Percentiles rank a stretch among this genome's conserved stretches.
phyloP scores from a whole-genome alignment of 257 asterid genomes.

The Primulina tabacum region DNA sequence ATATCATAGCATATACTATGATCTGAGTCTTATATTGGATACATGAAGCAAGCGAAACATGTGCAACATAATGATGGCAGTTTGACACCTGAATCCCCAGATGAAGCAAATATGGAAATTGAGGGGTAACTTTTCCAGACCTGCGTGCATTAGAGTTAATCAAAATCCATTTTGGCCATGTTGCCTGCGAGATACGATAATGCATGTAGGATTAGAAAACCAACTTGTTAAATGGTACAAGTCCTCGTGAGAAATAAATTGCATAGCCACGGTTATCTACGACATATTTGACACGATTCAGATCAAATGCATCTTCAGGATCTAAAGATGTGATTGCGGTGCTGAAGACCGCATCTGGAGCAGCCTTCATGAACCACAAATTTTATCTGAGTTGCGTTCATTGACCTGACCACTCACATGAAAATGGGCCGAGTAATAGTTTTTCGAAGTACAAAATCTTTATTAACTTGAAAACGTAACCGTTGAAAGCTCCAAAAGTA shows the following conservation, averaged over 20 bases:
- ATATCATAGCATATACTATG: not conserved
- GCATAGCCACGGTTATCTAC: slow-evolving; percentile 79
- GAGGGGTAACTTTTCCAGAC: slow-evolving; percentile 65
- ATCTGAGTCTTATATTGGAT: not conserved
- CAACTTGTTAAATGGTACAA: slow-evolving; percentile 82
- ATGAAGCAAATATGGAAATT: slow-evolving; percentile 83
- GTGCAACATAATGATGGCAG: not conserved
- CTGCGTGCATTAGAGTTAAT: slow-evolving; percentile 36
- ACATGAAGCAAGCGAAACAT: not conserved
- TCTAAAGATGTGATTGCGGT: slow-evolving; percentile 77
- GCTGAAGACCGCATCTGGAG: slow-evolving; percentile 93
- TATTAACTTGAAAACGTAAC: not conserved
- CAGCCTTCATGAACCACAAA: slow-evolving; percentile 47
- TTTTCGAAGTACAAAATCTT: not conserved
- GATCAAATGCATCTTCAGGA: slow-evolving; percentile 81
- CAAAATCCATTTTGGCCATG: slow-evolving; percentile 10
- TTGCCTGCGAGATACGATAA: not conserved
- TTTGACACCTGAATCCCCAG: slow-evolving; percentile 78
- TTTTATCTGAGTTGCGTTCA: not conserved
- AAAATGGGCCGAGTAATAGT: too few species aligned
- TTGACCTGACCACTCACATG: too few species aligned
- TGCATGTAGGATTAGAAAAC: slow-evolving; percentile 23
- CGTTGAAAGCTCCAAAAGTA: too few species aligned
- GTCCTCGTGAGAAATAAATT: slow-evolving; percentile 79
- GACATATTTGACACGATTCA: slow-evolving; percentile 85